Evolutionary conservation across 2,329 filamentous ascomycete genomes (phyloP), one percentile per base, ranked within the genome.

Genomic region (Fusarium beomiforme): DNA sequence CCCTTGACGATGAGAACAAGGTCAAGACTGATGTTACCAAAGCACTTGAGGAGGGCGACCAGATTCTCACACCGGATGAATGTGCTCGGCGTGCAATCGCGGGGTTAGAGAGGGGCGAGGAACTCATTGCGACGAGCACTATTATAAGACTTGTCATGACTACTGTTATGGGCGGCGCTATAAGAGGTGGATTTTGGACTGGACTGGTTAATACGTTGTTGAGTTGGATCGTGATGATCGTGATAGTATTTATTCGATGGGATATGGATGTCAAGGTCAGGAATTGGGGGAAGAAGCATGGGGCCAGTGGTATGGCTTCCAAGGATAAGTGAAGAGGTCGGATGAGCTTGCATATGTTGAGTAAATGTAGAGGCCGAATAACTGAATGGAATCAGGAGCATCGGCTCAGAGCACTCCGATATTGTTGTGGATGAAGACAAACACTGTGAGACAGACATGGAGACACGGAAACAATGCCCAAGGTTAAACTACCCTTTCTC

Each of bases 21-120:
- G 69, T 71, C 46, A 71, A 71, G n/a, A 56, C 64, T 2, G 69
- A 72, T 4, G 55, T 71, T 6, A 71, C 69, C 11, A 71, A 72
- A 26, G 65, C 69, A 2, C 43, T 71, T 0, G 69, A 71, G 19
- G 69, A 71, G 29, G 69, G 69, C 5, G 69, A 72, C 3, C 69
- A 71, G 31, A 53, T 71, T 16, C 31, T 71, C 9, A 53, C 43
- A 13, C 64, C 69, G 0, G 67, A 59, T 4, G 69, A 71, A 42
- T 71, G 69, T 17, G 69, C 69, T 4, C 53, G 59, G 4, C 59
- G 59, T 33, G 69, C 69, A 1, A 71, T 71, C 31, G 64, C 42
- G 1, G 69, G 69, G 1, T 11, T 71, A 1, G 69, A 71, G 13
- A 66, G 26, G 0, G 69, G 69, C 7, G 37, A 71, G 16, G 69